A percentile compares a stretch with the other conserved stretches of the same genome.
Conservation (phyloP, 441 rosid genomes). For the Aleurites moluccanus region DNA sequence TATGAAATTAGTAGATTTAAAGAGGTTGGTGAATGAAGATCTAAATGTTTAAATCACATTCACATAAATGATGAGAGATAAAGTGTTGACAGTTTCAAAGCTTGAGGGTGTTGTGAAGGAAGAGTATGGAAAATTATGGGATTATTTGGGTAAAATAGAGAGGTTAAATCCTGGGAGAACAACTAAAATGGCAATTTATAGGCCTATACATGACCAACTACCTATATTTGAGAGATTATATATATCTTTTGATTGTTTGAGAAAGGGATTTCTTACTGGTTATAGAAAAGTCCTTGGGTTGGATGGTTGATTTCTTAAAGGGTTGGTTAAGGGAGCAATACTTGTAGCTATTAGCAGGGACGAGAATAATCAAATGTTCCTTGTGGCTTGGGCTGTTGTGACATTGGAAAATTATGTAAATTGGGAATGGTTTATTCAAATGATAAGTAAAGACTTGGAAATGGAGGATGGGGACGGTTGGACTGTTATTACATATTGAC, state of each 20-base stretch:
- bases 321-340: neutral
- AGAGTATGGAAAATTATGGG: neutral
- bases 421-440: neutral
- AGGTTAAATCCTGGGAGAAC: neutral
- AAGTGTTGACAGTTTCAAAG: neutral
- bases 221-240: neutral
- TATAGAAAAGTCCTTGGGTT: neutral
- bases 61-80: neutral
- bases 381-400: neutral
- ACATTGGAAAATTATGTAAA: neutral
- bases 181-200: neutral
- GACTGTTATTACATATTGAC: neutral
- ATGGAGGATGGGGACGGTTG: neutral
- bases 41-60: too few species aligned
- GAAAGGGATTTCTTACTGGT: neutral
- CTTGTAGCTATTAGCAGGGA: neutral
- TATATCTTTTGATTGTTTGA: neutral
- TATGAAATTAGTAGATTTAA: too few species aligned
- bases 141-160: neutral
- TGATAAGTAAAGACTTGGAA: neutral
- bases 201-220: neutral
- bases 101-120: neutral
- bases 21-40: too few species aligned
- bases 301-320: neutral
- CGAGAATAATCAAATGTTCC: neutral